Evolutionary conservation across 371 early-diverging fungal species (phyloP), one percentile per base, ranked within the genome.

Genomic region (Mortierella sp.): DNA sequence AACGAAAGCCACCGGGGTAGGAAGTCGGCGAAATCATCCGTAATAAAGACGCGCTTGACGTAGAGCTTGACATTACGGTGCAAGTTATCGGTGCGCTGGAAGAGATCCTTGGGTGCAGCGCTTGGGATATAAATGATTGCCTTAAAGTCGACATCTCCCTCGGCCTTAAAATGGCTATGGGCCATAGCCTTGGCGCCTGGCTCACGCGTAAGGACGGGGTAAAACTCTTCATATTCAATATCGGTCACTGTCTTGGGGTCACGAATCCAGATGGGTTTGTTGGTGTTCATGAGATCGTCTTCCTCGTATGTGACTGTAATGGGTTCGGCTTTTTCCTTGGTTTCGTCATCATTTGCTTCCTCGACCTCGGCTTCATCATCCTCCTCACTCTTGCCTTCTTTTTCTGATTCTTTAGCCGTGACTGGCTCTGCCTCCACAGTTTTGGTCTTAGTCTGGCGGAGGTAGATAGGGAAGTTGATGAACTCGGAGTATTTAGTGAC

Each of bases 31-130:
- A 87, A 85, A 56, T 97, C 97, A 62, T 97, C 98, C 15, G 96
- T 96, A 74, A 99, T 96, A 84, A 98, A 98, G 9, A 99, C 97
- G 62, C 96, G 94, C 67, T 92, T 90, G 49, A 96, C 96, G 87
- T 94, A 98, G 34, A 99, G 85, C 83, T 96, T 94, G 66, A 99
- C 88, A 81, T 92, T 94, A 69, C 85, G 78, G 10, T 80, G 79
- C 53, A 64, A 77, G 43, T 86, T 83, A 45, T 94, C 90, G 32
- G 86, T 76, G 40, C 84, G 88, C 72, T 93, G 89, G 84, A 95
- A 91, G 53, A 90, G 86, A 61, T 87, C 84, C 82, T 89, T 86
- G 51, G 93, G 92, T 3, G 92, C 91, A 51, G 85, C 83, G 66
- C 84, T 74, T 29, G 97, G 98, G 60, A 97, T 86, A 83, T 93